Conservation (phyloP, 495 filamentous ascomycete species). For the Talaromyces liani region DNA sequence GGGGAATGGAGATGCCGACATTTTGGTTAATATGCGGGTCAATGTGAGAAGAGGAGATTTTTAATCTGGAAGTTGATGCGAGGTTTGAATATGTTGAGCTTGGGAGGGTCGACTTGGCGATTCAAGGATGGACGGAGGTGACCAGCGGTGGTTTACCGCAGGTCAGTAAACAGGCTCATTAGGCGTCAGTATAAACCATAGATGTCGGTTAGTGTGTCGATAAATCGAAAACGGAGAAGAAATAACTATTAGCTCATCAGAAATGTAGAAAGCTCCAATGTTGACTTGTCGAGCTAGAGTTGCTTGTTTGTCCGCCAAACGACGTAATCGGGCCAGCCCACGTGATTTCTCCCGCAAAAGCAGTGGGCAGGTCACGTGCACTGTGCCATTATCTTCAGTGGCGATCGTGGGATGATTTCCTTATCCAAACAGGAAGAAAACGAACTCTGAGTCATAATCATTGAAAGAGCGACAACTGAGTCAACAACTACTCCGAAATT, state of each 20-base stretch:
- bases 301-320: neutral
- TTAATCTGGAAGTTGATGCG: neutral
- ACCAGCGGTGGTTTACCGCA: conserved; percentile 23
- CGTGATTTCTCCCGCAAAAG: neutral
- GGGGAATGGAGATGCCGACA: conserved; percentile 1
- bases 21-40: conserved; percentile 21
- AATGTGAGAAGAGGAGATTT: conserved; percentile 19
- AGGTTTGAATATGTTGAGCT: neutral
- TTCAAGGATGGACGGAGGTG: conserved; percentile 6
- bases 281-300: neutral
- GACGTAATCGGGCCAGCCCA: conserved; percentile 1
- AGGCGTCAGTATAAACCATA: neutral
- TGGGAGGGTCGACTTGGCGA: neutral
- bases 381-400: neutral
- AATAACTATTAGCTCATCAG: neutral
- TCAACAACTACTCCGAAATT: neutral
- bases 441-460: neutral
- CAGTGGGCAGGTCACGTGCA: neutral
- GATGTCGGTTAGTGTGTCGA: neutral
- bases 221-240: neutral
- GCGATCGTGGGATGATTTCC: neutral
- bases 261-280: neutral
- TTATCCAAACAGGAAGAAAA: neutral
- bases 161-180: conserved; percentile 19
- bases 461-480: neutral